These are phyloP conservation scores for Podosphaera xanthii DNA, from an alignment of 2,329 filamentous ascomycete genomes.

Conservation along the genomic window DNA sequence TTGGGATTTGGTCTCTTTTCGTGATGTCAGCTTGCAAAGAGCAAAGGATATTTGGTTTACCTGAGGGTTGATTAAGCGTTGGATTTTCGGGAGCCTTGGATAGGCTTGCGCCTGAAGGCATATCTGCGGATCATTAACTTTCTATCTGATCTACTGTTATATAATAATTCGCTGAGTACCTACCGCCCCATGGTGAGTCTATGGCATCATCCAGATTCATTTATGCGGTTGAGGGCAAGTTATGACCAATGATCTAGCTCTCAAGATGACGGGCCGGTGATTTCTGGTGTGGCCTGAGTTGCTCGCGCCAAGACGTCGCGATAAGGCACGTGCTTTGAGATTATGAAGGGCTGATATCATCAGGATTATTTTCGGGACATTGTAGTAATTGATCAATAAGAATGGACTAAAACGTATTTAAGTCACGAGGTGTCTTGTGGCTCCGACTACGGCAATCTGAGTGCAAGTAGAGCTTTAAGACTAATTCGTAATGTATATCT, in stretches of 20 bases:
- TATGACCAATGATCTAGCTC: constrained; percentile 4
- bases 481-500: no score
- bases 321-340: not conserved
- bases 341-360: not conserved
- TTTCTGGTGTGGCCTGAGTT: not conserved
- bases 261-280: constrained; percentile 3
- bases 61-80: constrained; percentile 9
- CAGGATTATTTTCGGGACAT: no score
- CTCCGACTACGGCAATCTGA: not conserved
- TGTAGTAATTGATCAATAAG: no score
- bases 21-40: not conserved
- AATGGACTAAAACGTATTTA: not conserved
- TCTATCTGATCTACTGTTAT: not conserved
- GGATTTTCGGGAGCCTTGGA: constrained; percentile 10
- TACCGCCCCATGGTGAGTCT: constrained; percentile 24
- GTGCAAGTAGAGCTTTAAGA: no score
- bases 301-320: constrained; percentile 4
- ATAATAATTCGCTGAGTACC: constrained; percentile 6
- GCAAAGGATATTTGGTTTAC: constrained; percentile 3
- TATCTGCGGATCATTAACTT: constrained; percentile 16
- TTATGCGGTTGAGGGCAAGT: constrained; percentile 5
- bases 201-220: constrained; percentile 23
- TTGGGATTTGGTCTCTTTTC: constrained; percentile 9
- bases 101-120: constrained; percentile 19
- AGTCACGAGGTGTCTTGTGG: no score